phyloP scores from a whole-genome alignment of 1,284 basidiomycete genomes.

The Phaffia rhodozyma region DNA sequence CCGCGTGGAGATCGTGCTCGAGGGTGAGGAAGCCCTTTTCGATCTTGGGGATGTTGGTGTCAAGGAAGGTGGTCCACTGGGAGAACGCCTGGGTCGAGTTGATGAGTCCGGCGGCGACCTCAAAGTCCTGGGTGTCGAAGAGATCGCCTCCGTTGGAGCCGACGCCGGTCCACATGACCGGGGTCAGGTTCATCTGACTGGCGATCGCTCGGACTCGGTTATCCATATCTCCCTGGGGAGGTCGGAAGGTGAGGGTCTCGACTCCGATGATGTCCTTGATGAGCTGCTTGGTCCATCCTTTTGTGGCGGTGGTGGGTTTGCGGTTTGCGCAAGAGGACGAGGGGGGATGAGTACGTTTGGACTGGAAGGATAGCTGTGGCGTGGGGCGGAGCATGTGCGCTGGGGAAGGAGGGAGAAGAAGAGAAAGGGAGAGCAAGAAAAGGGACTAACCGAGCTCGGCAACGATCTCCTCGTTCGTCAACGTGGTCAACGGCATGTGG shows the following conservation, averaged over 20 bases:
- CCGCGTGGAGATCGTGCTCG: conserved; percentile 70
- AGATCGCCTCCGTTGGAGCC: conserved; percentile 30
- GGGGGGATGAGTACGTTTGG: no score
- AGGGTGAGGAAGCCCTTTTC: conserved; percentile 68
- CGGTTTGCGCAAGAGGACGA: no score
- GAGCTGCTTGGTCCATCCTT: conserved; percentile 43
- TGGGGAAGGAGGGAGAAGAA: no score
- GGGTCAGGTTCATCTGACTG: conserved; percentile 30
- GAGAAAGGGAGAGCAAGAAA: conserved; percentile 27
- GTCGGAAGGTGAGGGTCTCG: conserved; percentile 25
- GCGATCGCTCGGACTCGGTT: conserved; percentile 44
- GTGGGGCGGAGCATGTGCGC: no score
- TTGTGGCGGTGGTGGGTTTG: conserved; percentile 61
- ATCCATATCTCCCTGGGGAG: conserved; percentile 28
- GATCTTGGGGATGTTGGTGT: conserved; percentile 29
- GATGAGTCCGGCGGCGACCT: conserved; percentile 57
- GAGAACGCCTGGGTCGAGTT: conserved; percentile 47
- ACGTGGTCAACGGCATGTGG: conserved; percentile 37
- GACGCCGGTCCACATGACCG: conserved; percentile 34
- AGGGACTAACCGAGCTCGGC: conserved; percentile 43
- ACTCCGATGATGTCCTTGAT: conserved; percentile 34
- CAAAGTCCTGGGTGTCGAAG: conserved; percentile 78
- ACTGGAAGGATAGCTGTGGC: no score
- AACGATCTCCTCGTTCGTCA: conserved; percentile 44
- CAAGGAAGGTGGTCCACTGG: conserved; percentile 36